phyloP scores from a whole-genome alignment of 352 stramenopile genomes.

The Phytophthora pseudosyringae region DNA sequence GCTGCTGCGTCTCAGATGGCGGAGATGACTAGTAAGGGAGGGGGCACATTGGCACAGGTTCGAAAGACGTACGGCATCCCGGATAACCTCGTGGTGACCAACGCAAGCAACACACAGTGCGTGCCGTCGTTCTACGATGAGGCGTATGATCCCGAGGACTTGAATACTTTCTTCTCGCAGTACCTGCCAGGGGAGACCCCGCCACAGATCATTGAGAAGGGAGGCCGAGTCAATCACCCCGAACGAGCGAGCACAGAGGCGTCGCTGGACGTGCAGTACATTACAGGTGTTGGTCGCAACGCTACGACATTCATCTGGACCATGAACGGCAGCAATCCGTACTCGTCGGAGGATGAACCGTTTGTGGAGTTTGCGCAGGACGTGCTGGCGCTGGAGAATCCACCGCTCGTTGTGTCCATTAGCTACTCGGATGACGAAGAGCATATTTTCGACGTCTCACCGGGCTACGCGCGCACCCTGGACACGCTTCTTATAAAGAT shows the following conservation, averaged over 20 bases:
- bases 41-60: constrained; percentile 51
- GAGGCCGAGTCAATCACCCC: constrained; percentile 51
- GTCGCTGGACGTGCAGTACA: constrained; percentile 92
- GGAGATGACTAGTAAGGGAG: constrained; percentile 11
- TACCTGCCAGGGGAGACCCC: constrained; percentile 54
- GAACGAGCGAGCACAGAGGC: constrained; percentile 66
- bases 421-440: constrained; percentile 93
- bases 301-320: constrained; percentile 83
- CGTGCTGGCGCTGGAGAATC: constrained; percentile 68
- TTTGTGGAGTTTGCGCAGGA: constrained; percentile 85
- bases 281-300: constrained; percentile 84
- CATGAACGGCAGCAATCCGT: constrained; percentile 87
- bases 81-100: constrained; percentile 69
- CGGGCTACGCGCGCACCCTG: constrained; percentile 78
- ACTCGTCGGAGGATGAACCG: constrained; percentile 82
- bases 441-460: constrained; percentile 79
- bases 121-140: constrained; percentile 85
- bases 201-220: constrained; percentile 65
- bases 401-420: constrained; percentile 89
- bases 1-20: constrained; percentile 31
- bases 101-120: constrained; percentile 62
- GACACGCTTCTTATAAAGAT: constrained; percentile 92
- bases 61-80: constrained; percentile 73
- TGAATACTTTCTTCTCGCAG: constrained; percentile 61
- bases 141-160: constrained; percentile 59